Evolutionary conservation across 768 basidiomycete species (phyloP), one percentile per base, ranked within the genome.

Genomic region (Auricularia cornea): DNA sequence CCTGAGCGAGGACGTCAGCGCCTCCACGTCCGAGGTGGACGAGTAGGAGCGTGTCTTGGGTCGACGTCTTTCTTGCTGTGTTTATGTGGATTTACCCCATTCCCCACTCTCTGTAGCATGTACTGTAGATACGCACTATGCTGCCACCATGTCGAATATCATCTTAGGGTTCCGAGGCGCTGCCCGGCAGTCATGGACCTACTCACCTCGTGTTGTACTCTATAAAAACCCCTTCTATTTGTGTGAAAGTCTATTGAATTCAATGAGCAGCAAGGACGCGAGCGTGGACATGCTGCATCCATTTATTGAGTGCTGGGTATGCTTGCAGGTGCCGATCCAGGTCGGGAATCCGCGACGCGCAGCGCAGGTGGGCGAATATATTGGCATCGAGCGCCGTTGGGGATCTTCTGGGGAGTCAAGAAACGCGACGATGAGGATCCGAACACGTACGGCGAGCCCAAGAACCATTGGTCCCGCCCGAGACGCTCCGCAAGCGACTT

Each of bases 391-490:
- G 62, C 14, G 51, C 54, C 3, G 62, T 62, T 2, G 62, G 62
- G 4, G 52, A 56, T 23, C 62, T 62, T 10, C 40, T 18, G 26
- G 23, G 23, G 8, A 16, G 14, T 48, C 11, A 11, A 5, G 44
- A 51, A 16, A 38, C 35, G 8, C 10, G 28, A 20, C 18, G 18
- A n/a, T 8, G 16, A 41, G 28, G 16, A 26, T 20, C 6, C 29
- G 54, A 16, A 6, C 30, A 40, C 62, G 33, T 31, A 62, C 62
- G 35, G 23, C 3, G 51, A 33, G 18, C 62, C 62, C 8, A 62
- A 32, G 62, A 62, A 59, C 62, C 62, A 62, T 38, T 38, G 32
- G 54, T 62, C 62, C 52, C 52, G 52, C 8, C 62, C 62, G n/a
- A 62, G 38, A 8, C 62, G 26, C 28, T 56, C 62, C 16, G 62